Conservation (phyloP, 352 stramenopile genomes). For the Globisporangium parvum region DNA sequence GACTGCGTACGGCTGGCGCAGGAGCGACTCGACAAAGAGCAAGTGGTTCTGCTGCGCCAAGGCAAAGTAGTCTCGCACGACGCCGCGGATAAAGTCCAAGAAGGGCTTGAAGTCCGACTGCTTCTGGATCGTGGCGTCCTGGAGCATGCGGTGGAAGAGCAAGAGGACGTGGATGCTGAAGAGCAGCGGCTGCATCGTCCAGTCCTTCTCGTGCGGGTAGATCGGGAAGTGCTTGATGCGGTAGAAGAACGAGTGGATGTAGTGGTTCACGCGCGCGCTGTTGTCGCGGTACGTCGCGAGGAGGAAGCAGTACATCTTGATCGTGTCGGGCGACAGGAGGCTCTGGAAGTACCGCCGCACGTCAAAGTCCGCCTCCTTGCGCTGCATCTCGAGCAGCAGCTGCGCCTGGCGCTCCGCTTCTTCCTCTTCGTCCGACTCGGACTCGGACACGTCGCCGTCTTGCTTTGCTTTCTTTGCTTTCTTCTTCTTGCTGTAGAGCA, state of each 20-base stretch:
- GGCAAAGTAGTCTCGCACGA: constrained; percentile 76
- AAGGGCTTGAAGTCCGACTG: constrained; percentile 60
- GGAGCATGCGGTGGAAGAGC: constrained; percentile 83
- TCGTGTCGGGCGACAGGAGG: constrained; percentile 74
- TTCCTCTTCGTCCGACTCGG: constrained; percentile 69
- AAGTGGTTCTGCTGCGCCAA: constrained; percentile 76
- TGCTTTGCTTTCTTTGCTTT: constrained; percentile 28
- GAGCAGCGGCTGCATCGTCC: constrained; percentile 82
- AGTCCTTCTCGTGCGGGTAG: constrained; percentile 49
- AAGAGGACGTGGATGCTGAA: constrained; percentile 81
- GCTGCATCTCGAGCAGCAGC: constrained; percentile 77
- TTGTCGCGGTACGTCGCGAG: constrained; percentile 72
- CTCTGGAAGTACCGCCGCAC: constrained; percentile 76
- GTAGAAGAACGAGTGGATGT: constrained; percentile 87
- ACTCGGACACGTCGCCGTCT: constrained; percentile 29
- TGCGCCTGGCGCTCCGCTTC: constrained; percentile 62
- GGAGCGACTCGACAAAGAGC: constrained; percentile 67
- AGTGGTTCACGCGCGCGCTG: constrained; percentile 81
- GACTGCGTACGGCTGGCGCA: constrained; percentile 65
- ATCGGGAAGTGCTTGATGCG: constrained; percentile 79
- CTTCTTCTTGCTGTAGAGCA: constrained; percentile 22
- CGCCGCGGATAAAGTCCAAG: constrained; percentile 70
- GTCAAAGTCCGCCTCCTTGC: constrained; percentile 84
- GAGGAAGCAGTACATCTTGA: constrained; percentile 81
- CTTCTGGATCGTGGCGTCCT: constrained; percentile 59